Base-by-base conservation (phyloP, 1,284 basidiomycete species). In the Dichomitus squalens region DNA sequence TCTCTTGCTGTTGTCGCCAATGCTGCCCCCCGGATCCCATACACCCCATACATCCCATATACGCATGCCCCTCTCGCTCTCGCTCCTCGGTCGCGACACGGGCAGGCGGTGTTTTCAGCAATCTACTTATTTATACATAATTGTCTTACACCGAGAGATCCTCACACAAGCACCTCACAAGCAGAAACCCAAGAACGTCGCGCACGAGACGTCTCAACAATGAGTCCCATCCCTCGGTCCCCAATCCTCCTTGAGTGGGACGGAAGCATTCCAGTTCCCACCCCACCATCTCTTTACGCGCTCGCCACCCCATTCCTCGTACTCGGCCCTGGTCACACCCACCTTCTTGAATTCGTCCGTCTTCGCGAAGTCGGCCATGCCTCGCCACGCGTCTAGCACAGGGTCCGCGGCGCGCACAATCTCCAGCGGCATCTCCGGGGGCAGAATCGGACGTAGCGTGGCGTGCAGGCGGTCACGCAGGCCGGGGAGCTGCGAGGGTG, bases 221-320 rank as follows among this genome's bases (percentile, higher is more conserved):
- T n/a, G n/a, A n/a, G n/a, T n/a, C n/a, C n/a, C n/a, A n/a, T n/a
- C n/a, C n/a, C n/a, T n/a, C n/a, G n/a, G n/a, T n/a, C n/a, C n/a
- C n/a, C n/a, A n/a, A n/a, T n/a, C n/a, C n/a, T n/a, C n/a, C n/a
- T 49, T 57, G 4, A 67, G 57, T 3, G 64, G 60, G 25, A 69
- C 66, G 33, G 70, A 69, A 20, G 69, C 60, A 54, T 91, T 91
- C 88, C 90, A 92, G 69, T 93, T 93, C 20, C 90, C 84, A 59
- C 89, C 91, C 90, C 90, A 93, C 90, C 90, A 93, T 61, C 78
- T 76, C 66, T 84, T 86, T 55, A 90, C 78, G 36, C 90, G 74
- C 72, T 98, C 96, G 2, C 86, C 85, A 0, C 97, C 97, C 76
- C 87, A 86, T 73, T 99, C 97, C 3, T 95, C 87, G 64, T 98